Evolutionary conservation across 192 early-diverging fungal species (phyloP), one percentile per base, ranked within the genome.

Genomic region (Obelidium mucronatum): DNA sequence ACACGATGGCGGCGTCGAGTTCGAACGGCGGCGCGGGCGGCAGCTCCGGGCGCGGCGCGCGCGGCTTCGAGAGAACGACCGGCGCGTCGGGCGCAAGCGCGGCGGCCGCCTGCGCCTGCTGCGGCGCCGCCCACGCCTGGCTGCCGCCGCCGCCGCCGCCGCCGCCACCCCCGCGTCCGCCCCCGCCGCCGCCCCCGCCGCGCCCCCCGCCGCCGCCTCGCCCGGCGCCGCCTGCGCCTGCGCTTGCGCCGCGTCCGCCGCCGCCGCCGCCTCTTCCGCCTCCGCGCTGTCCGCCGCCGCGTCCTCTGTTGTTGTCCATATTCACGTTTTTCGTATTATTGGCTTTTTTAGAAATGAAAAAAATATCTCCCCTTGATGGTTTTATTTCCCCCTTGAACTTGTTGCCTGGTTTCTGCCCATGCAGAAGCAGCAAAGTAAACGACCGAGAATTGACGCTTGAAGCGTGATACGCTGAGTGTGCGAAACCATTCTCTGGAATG

Each of bases 231-330:
- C 19, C 33, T 31, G 24, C 2, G 28, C 35, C 34, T 26, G 36
- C 15, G 30, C 26, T 6, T 64, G 31, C 34, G 35, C 62, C 62
- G 62, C 62, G 26, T 39, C 62, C 36, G 35, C 35, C 62, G 35
- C 62, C 62, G 31, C 62, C 15, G 31, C 62, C 62, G 35, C 62
- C 62, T 30, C 62, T 26, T 22, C 55, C 34, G 6, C 62, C 62
- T n/a, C 62, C 62, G 35, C 62, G 34, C 1, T 36, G 17, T 3
- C 62, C 36, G 62, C 62, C 62, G 62, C 62, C 62, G 37, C 62
- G 34, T 64, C 62, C 62, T 17, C 62, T 30, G 62, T 64, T 64
- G 62, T 64, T 39, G 35, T 64, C 62, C 55, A 58, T 58, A 24
- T 22, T 31, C 26, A 22, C 11, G 8, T 51, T 8, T 8, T 51